phyloP scores from a whole-genome alignment of 139 green algal species.

The Medakamo hakoo region DNA sequence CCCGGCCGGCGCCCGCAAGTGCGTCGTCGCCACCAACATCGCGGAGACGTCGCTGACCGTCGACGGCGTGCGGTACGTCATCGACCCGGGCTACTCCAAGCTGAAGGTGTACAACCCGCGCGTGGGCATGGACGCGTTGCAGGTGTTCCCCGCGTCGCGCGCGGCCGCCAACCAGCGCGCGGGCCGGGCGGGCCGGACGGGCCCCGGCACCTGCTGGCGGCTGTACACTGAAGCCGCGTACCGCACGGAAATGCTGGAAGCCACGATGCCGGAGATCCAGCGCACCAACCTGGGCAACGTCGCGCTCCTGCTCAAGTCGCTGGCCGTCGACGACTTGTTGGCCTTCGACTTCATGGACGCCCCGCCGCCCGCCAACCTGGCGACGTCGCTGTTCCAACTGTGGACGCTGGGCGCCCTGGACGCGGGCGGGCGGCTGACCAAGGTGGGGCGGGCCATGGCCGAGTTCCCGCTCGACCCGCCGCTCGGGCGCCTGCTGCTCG shows the following conservation, averaged over 20 bases:
- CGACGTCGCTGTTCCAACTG: conserved; percentile 94
- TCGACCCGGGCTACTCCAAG: conserved; percentile 86
- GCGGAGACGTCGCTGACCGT: conserved; percentile 94
- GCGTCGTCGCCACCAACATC: conserved; percentile 93
- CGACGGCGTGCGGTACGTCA: conserved; percentile 91
- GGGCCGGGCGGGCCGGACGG: conserved; percentile 79
- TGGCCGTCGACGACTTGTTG: conserved; percentile 89
- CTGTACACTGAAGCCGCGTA: conserved; percentile 85
- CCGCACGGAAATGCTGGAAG: conserved; percentile 63
- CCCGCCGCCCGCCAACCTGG: conserved; percentile 65
- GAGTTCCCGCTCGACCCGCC: conserved; percentile 96
- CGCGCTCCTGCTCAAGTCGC: conserved; percentile 88
- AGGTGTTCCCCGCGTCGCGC: conserved; percentile 78
- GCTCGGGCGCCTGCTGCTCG: conserved; percentile 85
- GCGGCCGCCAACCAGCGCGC: conserved; percentile 71
- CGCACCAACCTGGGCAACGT: conserved; percentile 95
- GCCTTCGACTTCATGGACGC: conserved; percentile 98
- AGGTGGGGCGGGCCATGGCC: conserved; percentile 68
- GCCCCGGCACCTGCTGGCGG: conserved; percentile 79
- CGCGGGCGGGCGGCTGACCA: conserved; percentile 56
- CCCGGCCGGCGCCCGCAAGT: conserved; percentile 72
- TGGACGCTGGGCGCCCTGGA: conserved; percentile 80
- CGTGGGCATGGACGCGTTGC: conserved; percentile 88
- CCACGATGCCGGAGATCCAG: conserved; percentile 92
- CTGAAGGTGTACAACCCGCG: conserved; percentile 96